Evolutionary conservation across 352 stramenopile species (phyloP).

Genomic region (Phytophthora fragariae): DNA sequence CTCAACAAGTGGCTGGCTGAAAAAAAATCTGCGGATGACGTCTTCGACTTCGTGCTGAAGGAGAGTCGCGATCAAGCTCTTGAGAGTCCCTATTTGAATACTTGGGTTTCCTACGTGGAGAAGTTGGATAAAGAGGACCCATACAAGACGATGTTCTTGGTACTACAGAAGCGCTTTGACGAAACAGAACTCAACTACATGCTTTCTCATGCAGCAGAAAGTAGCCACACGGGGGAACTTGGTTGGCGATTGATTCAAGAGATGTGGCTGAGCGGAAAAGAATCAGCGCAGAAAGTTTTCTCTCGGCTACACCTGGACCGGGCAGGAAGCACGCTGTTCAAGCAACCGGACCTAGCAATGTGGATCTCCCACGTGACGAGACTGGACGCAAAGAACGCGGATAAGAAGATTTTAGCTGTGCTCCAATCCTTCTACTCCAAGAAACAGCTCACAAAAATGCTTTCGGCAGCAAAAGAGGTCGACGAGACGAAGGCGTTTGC

Average conservation of each 20-base stretch:
- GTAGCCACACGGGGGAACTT: background rate
- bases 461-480: background rate
- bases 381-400: background rate
- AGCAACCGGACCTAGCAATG: background rate
- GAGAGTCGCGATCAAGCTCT: background rate
- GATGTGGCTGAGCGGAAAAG: background rate
- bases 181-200: background rate
- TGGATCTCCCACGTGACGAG: background rate
- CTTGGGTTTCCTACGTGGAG: background rate
- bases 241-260: background rate
- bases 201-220: background rate
- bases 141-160: background rate
- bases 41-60: background rate
- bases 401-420: background rate
- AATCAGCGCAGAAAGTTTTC: background rate
- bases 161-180: background rate
- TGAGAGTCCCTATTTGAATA: background rate
- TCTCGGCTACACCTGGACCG: background rate
- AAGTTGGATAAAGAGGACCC: background rate
- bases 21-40: background rate
- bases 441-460: background rate
- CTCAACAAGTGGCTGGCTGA: background rate
- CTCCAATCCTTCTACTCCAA: background rate
- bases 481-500: background rate
- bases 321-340: background rate